Base-by-base conservation (phyloP, 129 eudicot genomes). In the Escallonia rubra region DNA sequence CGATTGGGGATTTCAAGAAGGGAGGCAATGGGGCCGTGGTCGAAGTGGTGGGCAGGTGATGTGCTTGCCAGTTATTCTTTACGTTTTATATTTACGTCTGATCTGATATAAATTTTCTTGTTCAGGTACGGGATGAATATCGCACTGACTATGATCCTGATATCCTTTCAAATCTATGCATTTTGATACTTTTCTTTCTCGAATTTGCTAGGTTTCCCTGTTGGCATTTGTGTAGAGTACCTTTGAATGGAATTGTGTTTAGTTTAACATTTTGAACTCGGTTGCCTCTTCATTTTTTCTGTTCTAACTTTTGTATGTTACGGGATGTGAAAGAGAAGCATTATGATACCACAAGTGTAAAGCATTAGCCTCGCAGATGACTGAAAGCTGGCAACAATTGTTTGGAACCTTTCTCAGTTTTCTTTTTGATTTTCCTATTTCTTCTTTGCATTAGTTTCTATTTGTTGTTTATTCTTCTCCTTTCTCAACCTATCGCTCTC, bases 1-100 rank as follows among this genome's bases (percentile, higher is more conserved):
- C 65, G 98, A 93, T 78, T 93, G 98, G 98, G 98, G 98, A 15
- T 93, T 93, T 55, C 95, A 93, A 68, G 98, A 93, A 76, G 98
- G 98, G 64, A 80, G 98, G 63, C 98, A 93, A 72, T 93, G 98
- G 98, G 98, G 98, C 4, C 98, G 98, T 69, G 98, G 98, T 49
- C 81, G 92, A 74, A 93, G 98, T 84, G 98, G 98, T 81, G 97
- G 96, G 48, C 96, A 90, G 90, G 95, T 86, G 65, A 71, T 59
- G 3, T 8, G 7, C 34, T 55, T 65, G 52, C 5, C 40, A 52
- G 23, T 63, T 66, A 54, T 23, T 74, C 59, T 13, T 71, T 7
- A 7, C 59, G 42, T 55, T 41, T 55, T 45, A 13, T 8, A 43
- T 41, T 40, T 59, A 54, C 57, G 64, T 9, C 56, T 39, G 4